Evolutionary conservation across 176 grass and related monocot species (phyloP), one percentile per base, ranked within the genome.

Genomic region (Miscanthus lutarioriparius): DNA sequence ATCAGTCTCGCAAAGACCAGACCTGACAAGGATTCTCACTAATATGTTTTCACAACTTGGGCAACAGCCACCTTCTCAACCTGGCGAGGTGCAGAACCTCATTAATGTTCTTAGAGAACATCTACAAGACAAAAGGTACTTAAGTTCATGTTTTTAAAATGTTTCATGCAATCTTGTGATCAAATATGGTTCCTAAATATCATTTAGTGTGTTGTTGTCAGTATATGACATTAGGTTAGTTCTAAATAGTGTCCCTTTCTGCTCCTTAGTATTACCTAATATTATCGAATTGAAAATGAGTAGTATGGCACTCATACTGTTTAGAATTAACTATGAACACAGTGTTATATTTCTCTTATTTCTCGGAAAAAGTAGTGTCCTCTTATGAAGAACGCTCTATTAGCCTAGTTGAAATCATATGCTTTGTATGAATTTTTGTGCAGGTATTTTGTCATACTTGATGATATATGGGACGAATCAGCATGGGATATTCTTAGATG

Each of bases 401-500:
- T n/a, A n/a, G 22, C 22, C 22, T 59, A 59, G 8, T 59, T 23
- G 54, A 59, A 23, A 10, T 8, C 54, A 59, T 59, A 1, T 59
- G 54, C 25, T 27, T 25, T 63, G 0, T 63, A 63, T 39, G 19
- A 38, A 40, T 11, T 10, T 8, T 76, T 13, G 10, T 63, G 59
- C 59, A 78, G 75, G 75, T 78, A 78, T 3, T 36, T 78, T 14
- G 7, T 78, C 10, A 2, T 78, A 41, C 14, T 78, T 13, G 75
- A 78, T 26, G 75, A 78, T 63, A 16, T 78, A 61, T 78, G 75
- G 75, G 32, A 59, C 5, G 22, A 16, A 63, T 10, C 26, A 23
- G 22, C 37, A 37, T 78, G 75, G 75, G 54, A 78, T n/a, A 13
- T 61, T 41, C 36, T 78, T 40, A 78, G 8, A 26, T 67, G 77